Conservation (phyloP, 257 asterid genomes). For the Nicotiana tabacum region DNA sequence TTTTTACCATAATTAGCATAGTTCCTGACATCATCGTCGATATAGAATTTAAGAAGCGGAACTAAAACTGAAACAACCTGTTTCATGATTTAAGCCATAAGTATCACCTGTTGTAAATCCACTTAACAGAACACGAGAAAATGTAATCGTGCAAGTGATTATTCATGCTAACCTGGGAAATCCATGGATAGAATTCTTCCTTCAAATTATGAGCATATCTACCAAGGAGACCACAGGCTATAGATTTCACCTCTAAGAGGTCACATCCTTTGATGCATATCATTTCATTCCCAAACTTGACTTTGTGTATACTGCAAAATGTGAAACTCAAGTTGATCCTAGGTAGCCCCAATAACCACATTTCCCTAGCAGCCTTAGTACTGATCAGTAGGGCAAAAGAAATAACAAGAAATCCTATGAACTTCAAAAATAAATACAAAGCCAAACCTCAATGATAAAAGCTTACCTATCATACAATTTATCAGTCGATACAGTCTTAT, state of each 20-base stretch:
- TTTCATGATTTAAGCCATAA: constrained; percentile 13
- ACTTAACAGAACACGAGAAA: background rate
- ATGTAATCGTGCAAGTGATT: background rate
- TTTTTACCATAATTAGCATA: constrained; percentile 86
- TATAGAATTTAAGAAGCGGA: constrained; percentile 77
- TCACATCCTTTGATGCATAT: background rate
- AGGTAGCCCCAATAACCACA: too few relatives aligned
- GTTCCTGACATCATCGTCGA: constrained; percentile 84
- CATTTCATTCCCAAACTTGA: background rate
- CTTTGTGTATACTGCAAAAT: background rate
- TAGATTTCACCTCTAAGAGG: too few relatives aligned
- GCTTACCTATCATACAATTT: background rate
- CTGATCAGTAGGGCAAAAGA: too few relatives aligned
- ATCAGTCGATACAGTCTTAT: background rate
- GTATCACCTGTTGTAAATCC: background rate
- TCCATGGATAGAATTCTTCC: background rate
- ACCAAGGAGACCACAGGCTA: too few relatives aligned
- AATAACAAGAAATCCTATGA: background rate
- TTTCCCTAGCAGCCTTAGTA: too few relatives aligned
- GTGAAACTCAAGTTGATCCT: background rate
- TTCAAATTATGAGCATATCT: background rate
- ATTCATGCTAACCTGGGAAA: background rate
- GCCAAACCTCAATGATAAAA: background rate
- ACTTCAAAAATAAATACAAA: background rate
- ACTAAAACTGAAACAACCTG: constrained; percentile 90